Percentiles rank a stretch among this genome's conserved stretches.
Evolutionary conservation across 352 stramenopile species (phyloP).

Genomic region (Lagenidium giganteum): DNA sequence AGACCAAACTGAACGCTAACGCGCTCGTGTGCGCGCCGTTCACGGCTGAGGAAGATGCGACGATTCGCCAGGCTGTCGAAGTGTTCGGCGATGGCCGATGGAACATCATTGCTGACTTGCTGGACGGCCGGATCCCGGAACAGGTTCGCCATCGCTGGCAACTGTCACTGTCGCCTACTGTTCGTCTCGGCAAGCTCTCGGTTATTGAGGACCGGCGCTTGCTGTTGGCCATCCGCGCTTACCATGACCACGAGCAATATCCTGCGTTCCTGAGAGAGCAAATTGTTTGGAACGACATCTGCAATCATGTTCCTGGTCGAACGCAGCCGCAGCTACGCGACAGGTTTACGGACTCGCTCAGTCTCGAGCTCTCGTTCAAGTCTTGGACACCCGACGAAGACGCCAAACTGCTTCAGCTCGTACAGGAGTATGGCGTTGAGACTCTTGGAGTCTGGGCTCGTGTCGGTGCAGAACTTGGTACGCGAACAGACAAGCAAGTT

Average conservation of each 20-base stretch:
- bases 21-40: constrained; percentile 53
- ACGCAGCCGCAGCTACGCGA: constrained; percentile 41
- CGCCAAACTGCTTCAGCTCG: constrained; percentile 22
- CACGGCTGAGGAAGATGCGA: constrained; percentile 48
- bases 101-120: constrained; percentile 58
- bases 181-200: constrained; percentile 61
- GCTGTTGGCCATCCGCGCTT: constrained; percentile 37
- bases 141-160: constrained; percentile 66
- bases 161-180: constrained; percentile 35
- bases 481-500: constrained; percentile 21
- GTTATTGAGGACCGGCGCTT: constrained; percentile 51
- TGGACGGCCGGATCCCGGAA: constrained; percentile 52
- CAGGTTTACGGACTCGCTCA: constrained; percentile 47
- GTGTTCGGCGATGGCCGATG: constrained; percentile 63
- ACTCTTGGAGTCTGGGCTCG: constrained; percentile 13
- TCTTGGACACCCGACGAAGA: constrained; percentile 48
- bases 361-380: constrained; percentile 40
- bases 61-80: constrained; percentile 26
- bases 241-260: constrained; percentile 22
- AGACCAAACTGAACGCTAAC: constrained; percentile 34
- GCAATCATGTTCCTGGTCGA: constrained; percentile 39
- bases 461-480: constrained; percentile 14
- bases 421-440: constrained; percentile 14
- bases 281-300: constrained; percentile 42
- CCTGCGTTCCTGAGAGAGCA: constrained; percentile 30